Conservation (phyloP, 495 filamentous ascomycete genomes). For the Beverwykella pulmonaria region DNA sequence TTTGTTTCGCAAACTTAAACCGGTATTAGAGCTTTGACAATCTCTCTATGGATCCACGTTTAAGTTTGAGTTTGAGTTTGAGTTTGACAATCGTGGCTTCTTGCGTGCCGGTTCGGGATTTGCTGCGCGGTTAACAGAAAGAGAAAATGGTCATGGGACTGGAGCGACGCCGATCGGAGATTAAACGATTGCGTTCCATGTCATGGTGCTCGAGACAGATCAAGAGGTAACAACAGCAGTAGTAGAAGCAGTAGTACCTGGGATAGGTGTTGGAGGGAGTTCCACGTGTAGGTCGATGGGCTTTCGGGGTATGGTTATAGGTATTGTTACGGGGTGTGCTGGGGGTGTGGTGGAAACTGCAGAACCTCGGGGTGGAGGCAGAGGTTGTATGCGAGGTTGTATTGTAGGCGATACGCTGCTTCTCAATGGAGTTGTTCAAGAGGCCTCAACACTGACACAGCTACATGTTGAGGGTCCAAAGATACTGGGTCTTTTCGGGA, state of each 20-base stretch:
- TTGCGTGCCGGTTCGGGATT: conserved; percentile 63
- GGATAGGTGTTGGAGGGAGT: conserved; percentile 25
- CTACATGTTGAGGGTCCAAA: too few relatives aligned
- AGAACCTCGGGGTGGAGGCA: conserved; percentile 36
- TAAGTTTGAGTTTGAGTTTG: too few relatives aligned
- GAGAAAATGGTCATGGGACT: conserved; percentile 45
- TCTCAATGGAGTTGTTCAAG: too few relatives aligned
- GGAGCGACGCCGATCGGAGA: conserved; percentile 57
- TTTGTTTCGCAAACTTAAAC: too few relatives aligned
- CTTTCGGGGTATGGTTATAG: conserved; percentile 7
- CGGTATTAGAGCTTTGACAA: too few relatives aligned
- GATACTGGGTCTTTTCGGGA: too few relatives aligned
- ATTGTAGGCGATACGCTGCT: too few relatives aligned
- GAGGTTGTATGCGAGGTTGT: conserved; percentile 38
- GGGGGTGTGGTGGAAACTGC: conserved; percentile 7
- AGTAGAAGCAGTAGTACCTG: conserved; percentile 48
- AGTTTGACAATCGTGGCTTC: too few relatives aligned
- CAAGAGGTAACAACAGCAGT: conserved; percentile 47
- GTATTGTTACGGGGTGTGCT: not conserved
- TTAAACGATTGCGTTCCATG: conserved; percentile 46
- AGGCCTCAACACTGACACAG: too few relatives aligned
- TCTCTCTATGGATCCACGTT: too few relatives aligned
- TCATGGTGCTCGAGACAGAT: conserved; percentile 24
- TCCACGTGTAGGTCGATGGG: conserved; percentile 32
- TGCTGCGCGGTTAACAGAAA: conserved; percentile 48